Evolutionary conservation across 2,329 filamentous ascomycete genomes (phyloP).

Genomic region (Colletotrichum viniferum): DNA sequence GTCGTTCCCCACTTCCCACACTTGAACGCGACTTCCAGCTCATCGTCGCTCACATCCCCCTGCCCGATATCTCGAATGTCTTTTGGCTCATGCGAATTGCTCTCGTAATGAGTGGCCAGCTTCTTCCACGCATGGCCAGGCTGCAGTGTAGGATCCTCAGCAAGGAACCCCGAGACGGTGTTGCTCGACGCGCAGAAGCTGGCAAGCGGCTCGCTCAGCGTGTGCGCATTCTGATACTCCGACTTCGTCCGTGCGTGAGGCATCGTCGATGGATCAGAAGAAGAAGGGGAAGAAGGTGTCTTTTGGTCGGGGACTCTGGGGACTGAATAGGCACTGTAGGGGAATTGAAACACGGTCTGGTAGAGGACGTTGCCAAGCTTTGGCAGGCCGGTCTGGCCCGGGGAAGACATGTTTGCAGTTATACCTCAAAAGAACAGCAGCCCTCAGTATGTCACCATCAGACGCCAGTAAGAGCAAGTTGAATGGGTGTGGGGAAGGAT

Average conservation of each 20-base stretch:
- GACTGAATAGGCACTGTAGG: background rate
- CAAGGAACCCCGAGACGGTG: background rate
- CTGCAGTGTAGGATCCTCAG: background rate
- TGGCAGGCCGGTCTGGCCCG: background rate
- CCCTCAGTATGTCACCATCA: background rate
- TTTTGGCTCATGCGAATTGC: background rate
- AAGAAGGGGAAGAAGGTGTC: background rate
- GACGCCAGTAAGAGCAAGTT: background rate
- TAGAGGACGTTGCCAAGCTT: background rate
- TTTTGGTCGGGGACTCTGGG: background rate
- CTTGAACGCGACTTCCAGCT: background rate
- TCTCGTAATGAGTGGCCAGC: background rate
- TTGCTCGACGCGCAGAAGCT: background rate
- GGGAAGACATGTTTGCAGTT: background rate
- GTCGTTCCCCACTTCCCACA: background rate
- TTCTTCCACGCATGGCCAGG: background rate
- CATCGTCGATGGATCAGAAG: background rate
- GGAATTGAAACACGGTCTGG: background rate
- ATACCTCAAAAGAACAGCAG: background rate
- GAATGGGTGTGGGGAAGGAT: background rate
- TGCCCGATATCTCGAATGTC: background rate
- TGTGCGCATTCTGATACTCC: background rate
- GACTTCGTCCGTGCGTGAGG: background rate
- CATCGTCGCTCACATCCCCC: background rate
- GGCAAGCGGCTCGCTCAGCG: background rate